These are phyloP conservation scores for Blumeria graminis DNA, from an alignment of 2,329 filamentous ascomycete species.

Conservation along the genomic window DNA sequence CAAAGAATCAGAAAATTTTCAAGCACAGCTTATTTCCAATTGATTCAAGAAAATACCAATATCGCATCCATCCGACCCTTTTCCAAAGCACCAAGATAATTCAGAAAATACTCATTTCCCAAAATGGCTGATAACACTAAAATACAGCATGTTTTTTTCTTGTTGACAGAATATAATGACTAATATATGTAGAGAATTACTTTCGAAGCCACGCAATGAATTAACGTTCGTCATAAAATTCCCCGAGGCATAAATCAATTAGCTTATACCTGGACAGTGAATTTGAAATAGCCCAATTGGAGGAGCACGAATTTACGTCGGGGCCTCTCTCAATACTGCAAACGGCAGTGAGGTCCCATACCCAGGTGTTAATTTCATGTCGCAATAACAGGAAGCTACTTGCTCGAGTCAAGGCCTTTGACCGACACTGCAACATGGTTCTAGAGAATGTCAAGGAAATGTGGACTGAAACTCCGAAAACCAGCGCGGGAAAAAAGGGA, in stretches of 20 bases:
- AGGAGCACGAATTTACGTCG: conserved; percentile 57
- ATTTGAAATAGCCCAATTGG: conserved; percentile 65
- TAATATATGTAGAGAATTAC: conserved; percentile 42
- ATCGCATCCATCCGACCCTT: too few relatives aligned
- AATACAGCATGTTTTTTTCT: neutral
- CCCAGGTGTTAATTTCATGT: conserved; percentile 88
- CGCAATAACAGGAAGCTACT: conserved; percentile 97
- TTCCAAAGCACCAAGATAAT: too few relatives aligned
- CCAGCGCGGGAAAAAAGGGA: conserved; percentile 70
- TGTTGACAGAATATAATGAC: neutral
- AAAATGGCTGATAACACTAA: conserved; percentile 1
- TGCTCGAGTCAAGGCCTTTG: conserved; percentile 92
- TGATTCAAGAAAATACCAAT: too few relatives aligned
- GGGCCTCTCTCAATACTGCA: conserved; percentile 83
- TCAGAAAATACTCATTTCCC: too few relatives aligned
- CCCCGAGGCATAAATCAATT: conserved; percentile 3
- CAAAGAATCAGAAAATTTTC: too few relatives aligned
- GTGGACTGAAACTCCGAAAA: conserved; percentile 86
- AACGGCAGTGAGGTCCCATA: conserved; percentile 83
- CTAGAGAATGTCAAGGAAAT: conserved; percentile 96
- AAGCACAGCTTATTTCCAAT: too few relatives aligned
- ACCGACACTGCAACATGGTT: conserved; percentile 98
- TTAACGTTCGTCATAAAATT: conserved; percentile 45
- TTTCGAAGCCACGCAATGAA: conserved; percentile 69
- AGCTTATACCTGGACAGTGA: conserved; percentile 30